Percentiles rank a stretch among this genome's conserved stretches.
These are phyloP conservation scores for Magnaporthiopsis poae DNA, from an alignment of 2,329 filamentous ascomycete species.

Conservation along the genomic window DNA sequence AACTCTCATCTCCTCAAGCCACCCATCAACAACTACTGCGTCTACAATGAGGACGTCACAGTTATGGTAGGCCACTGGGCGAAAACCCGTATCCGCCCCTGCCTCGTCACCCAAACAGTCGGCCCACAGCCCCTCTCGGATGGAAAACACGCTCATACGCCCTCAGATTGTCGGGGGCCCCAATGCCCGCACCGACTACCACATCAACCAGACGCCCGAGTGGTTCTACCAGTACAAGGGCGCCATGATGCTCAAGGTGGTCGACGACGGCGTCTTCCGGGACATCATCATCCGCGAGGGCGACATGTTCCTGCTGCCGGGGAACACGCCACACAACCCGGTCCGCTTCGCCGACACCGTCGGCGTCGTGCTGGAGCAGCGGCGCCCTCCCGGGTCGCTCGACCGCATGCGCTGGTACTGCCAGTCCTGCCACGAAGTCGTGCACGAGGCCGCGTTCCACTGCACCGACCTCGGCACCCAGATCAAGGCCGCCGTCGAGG, in stretches of 20 bases:
- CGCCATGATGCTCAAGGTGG: slow-evolving; percentile 85
- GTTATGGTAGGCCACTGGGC: slow-evolving; percentile 53
- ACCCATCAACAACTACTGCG: slow-evolving; percentile 94
- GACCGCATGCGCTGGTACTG: slow-evolving; percentile 82
- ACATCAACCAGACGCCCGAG: slow-evolving; percentile 91
- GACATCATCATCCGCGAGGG: slow-evolving; percentile 87
- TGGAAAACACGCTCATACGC: neutral
- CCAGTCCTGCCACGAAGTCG: slow-evolving; percentile 53
- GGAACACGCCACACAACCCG: slow-evolving; percentile 92
- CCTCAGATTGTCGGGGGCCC: slow-evolving; percentile 66
- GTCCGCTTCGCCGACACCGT: slow-evolving; percentile 87
- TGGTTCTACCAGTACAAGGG: slow-evolving; percentile 98
- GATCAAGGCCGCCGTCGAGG: slow-evolving; percentile 83
- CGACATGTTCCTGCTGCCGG: slow-evolving; percentile 83
- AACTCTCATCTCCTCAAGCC: slow-evolving; percentile 89
- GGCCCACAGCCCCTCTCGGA: neutral
- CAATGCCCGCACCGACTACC: slow-evolving; percentile 93
- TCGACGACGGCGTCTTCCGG: slow-evolving; percentile 62
- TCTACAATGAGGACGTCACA: slow-evolving; percentile 75
- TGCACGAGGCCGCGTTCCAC: slow-evolving; percentile 79
- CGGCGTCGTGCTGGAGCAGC: slow-evolving; percentile 82
- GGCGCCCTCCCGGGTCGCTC: slow-evolving; percentile 55
- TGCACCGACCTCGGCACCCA: slow-evolving; percentile 86
- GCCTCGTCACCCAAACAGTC: neutral
- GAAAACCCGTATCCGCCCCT: slow-evolving; percentile 11